Evolutionary conservation across 1,284 basidiomycete genomes (phyloP).

Genomic region (Mycena sp.): DNA sequence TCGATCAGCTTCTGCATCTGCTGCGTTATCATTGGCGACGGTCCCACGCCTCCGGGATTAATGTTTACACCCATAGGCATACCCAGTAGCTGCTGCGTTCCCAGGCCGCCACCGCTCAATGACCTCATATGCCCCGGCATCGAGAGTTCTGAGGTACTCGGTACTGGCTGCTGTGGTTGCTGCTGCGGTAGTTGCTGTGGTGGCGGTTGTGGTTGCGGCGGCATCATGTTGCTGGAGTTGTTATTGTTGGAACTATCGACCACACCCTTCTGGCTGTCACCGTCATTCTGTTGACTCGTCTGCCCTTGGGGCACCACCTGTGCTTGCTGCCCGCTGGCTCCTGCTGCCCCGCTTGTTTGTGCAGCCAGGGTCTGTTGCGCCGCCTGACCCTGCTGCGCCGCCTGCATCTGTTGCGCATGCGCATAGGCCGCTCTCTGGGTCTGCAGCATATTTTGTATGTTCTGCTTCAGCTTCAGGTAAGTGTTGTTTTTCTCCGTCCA

Average conservation of each 20-base stretch:
- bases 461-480: slow-evolving; percentile 34
- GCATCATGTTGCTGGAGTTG: neutral
- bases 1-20: slow-evolving; percentile 66
- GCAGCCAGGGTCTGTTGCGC: slow-evolving; percentile 5
- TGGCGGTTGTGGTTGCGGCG: slow-evolving; percentile 2
- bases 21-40: slow-evolving; percentile 30
- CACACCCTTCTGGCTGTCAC: slow-evolving; percentile 18
- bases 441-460: slow-evolving; percentile 15
- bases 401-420: slow-evolving; percentile 13
- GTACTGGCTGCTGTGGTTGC: slow-evolving; percentile 1
- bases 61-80: neutral
- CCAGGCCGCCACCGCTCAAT: slow-evolving; percentile 14
- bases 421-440: slow-evolving; percentile 22
- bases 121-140: slow-evolving; percentile 23
- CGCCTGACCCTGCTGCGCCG: slow-evolving; percentile 21
- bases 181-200: slow-evolving; percentile 9
- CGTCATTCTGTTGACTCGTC: neutral
- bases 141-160: neutral
- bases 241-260: neutral
- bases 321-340: neutral
- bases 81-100: neutral
- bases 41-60: slow-evolving; percentile 19
- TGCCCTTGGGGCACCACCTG: neutral
- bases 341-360: slow-evolving; percentile 1
- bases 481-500: slow-evolving; percentile 32